Conservation (phyloP, 306 rosid species). For the Adenanthera pavonina region DNA sequence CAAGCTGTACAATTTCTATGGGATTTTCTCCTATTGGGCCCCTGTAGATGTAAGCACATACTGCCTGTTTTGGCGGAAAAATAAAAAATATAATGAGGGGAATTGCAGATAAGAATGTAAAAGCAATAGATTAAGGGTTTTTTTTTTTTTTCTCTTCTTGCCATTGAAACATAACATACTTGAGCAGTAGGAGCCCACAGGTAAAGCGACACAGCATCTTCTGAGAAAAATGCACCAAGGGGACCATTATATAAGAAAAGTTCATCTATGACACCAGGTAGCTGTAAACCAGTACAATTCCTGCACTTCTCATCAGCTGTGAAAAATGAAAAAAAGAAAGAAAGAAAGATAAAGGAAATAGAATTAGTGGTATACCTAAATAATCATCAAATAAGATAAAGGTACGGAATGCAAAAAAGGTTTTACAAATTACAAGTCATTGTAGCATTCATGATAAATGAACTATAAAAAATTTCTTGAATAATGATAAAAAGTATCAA, state of each 20-base stretch:
- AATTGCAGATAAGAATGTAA: constrained; percentile 20
- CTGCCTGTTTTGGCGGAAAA: constrained; percentile 57
- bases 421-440: constrained; percentile 4
- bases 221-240: constrained; percentile 76
- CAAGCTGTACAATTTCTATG: constrained; percentile 70
- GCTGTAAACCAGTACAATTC: constrained; percentile 82
- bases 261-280: constrained; percentile 92
- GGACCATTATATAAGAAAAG: constrained; percentile 82
- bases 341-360: constrained; percentile 18
- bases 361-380: constrained; percentile 26
- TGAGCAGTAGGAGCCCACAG: constrained; percentile 99
- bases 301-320: constrained; percentile 77
- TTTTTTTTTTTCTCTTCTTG: neutral
- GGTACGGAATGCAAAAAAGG: constrained; percentile 19
- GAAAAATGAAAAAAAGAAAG: constrained; percentile 17
- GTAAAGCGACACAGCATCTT: constrained; percentile 75
- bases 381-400: neutral
- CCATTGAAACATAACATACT: constrained; percentile 48
- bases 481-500: neutral
- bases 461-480: constrained; percentile 12
- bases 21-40: constrained; percentile 70
- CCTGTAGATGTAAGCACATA: constrained; percentile 63
- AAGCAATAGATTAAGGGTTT: neutral
- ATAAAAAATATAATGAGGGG: constrained; percentile 5
- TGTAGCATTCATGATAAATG: constrained; percentile 19